Evolutionary conservation across 2,329 filamentous ascomycete genomes (phyloP).

Genomic region (Exophiala lecanii-corni): DNA sequence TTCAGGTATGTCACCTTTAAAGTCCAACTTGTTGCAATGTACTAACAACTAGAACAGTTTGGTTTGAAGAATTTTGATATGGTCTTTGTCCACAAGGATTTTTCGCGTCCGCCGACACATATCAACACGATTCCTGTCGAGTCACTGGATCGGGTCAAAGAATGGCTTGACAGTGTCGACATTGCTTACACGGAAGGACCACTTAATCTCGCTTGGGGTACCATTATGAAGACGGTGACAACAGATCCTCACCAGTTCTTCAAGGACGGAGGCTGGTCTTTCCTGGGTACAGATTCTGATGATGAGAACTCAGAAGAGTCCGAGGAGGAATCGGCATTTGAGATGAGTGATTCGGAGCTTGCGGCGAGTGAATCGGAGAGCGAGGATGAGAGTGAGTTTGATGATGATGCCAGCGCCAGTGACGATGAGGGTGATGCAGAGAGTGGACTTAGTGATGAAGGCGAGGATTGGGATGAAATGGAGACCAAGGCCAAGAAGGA

Average conservation of each 20-base stretch:
- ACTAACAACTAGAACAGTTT: conserved; percentile 55
- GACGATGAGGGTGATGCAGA: conserved; percentile 46
- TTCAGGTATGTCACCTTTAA: conserved; percentile 48
- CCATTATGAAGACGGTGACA: conserved; percentile 98
- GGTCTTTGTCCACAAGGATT: conserved; percentile 98
- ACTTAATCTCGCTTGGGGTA: conserved; percentile 96
- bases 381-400: conserved; percentile 89
- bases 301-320: conserved; percentile 72
- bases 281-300: conserved; percentile 82
- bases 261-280: conserved; percentile 89
- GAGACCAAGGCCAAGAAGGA: conserved; percentile 30
- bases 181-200: conserved; percentile 92
- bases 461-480: conserved; percentile 30
- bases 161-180: conserved; percentile 94
- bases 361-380: conserved; percentile 62
- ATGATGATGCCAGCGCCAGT: conserved; percentile 76
- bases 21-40: conserved; percentile 2
- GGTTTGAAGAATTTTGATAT: conserved; percentile 98
- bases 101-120: conserved; percentile 80
- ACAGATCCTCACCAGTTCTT: conserved; percentile 94
- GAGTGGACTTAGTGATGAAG: conserved; percentile 32
- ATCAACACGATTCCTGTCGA: conserved; percentile 99
- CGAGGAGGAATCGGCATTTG: conserved; percentile 87
- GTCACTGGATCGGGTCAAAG: conserved; percentile 89
- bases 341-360: conserved; percentile 80